Evolutionary conservation across 139 green algal species (phyloP).

Genomic region (Spirogloea muscicola): DNA sequence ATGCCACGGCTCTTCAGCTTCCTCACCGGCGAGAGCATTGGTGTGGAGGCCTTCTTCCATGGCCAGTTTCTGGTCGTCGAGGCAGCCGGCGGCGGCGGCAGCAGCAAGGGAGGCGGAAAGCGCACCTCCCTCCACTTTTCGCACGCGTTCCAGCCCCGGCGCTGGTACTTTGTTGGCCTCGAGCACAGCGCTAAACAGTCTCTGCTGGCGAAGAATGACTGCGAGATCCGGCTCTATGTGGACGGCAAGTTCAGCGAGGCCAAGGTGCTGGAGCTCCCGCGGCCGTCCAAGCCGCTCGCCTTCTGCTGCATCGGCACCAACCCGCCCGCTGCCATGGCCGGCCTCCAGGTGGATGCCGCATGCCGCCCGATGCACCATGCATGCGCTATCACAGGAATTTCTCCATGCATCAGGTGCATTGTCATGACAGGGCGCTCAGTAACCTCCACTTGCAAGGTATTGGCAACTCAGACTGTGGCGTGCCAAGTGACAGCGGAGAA

Average conservation of each 20-base stretch:
- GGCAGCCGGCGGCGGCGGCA: conserved; percentile 1
- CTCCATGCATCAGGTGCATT: no score
- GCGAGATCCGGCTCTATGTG: conserved; percentile 47
- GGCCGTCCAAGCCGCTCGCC: conserved; percentile 24
- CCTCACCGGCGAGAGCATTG: conserved; percentile 32
- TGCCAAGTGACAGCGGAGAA: no score
- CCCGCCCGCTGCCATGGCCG: conserved; percentile 51
- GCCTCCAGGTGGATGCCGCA: no score
- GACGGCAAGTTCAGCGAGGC: conserved; percentile 43
- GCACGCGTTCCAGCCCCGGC: conserved; percentile 28
- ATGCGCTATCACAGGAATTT: no score
- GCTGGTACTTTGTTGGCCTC: conserved; percentile 46
- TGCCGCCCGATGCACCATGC: no score
- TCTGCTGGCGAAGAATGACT: conserved; percentile 2
- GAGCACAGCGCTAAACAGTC: conserved; percentile 35
- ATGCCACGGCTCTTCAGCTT: conserved; percentile 55
- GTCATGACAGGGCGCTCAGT: no score
- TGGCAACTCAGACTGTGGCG: no score
- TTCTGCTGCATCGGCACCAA: conserved; percentile 56
- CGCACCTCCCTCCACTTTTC: conserved; percentile 43
- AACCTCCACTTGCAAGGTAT: no score
- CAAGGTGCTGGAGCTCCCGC: conserved; percentile 37
- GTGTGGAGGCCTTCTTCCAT: conserved; percentile 54
- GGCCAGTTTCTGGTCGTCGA: conserved; percentile 47
- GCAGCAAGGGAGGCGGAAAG: not conserved